Conservation (phyloP, 106 monocot species). For the Xerophyta viscosa region DNA sequence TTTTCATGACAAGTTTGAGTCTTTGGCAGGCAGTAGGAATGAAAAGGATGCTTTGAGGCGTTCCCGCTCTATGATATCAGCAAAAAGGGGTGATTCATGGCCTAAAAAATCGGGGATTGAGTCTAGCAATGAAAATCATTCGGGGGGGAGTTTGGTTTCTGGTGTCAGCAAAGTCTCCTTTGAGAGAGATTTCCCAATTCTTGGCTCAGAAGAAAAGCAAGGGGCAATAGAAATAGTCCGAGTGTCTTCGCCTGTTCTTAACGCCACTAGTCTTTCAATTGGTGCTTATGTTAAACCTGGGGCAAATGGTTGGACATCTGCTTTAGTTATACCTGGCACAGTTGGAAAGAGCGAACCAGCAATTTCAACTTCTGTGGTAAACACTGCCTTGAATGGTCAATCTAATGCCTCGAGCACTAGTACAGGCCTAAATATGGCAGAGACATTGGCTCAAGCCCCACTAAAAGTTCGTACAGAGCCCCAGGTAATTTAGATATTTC, state of each 20-base stretch:
- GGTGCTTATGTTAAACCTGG: constrained; percentile 29
- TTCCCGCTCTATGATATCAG: constrained; percentile 37
- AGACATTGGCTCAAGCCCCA: constrained; percentile 58
- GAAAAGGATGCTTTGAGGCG: constrained; percentile 39
- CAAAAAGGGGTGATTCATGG: constrained; percentile 26
- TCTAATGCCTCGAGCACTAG: constrained; percentile 10
- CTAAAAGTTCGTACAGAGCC: constrained; percentile 23
- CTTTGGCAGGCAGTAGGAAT: constrained; percentile 11
- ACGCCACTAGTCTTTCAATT: constrained; percentile 23
- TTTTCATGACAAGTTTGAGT: constrained; percentile 24
- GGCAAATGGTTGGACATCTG: constrained; percentile 57
- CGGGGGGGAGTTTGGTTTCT: constrained; percentile 9
- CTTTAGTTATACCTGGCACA: constrained; percentile 41
- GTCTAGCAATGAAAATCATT: constrained; percentile 25
- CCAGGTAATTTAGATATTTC: constrained; percentile 29
- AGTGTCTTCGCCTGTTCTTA: constrained; percentile 43
- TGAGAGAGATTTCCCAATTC: constrained; percentile 77
- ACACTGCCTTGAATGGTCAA: constrained; percentile 6
- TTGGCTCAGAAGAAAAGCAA: constrained; percentile 61
- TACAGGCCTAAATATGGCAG: constrained; percentile 71
- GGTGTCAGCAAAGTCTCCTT: constrained; percentile 34
- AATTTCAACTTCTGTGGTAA: constrained; percentile 12
- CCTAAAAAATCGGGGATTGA: constrained; percentile 25
- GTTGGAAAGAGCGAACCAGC: constrained; percentile 15
- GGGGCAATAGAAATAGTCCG: constrained; percentile 17